phyloP scores from a whole-genome alignment of 1,284 basidiomycete genomes.

The Takashimella tepidaria region DNA sequence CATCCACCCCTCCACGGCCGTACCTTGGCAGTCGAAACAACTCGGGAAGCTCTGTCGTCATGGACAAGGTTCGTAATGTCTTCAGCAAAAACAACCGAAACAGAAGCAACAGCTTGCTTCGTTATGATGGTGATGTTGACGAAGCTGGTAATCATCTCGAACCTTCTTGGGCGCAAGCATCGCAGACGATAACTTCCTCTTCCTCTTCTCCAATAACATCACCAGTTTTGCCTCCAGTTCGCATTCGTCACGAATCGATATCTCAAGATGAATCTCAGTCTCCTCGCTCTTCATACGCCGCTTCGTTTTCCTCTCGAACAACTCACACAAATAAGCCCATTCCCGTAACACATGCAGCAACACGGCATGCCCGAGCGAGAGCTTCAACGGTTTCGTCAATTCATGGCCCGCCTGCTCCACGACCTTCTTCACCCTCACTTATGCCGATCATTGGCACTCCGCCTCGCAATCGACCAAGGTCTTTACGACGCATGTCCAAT shows the following conservation, averaged over 20 bases:
- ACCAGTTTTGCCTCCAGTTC: constrained; percentile 13
- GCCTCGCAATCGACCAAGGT: constrained; percentile 33
- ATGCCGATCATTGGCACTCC: constrained; percentile 31
- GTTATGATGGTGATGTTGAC: constrained; percentile 25
- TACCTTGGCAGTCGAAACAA: constrained; percentile 28
- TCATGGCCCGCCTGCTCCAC: constrained; percentile 3
- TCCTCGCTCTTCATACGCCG: constrained; percentile 29
- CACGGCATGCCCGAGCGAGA: constrained; percentile 16
- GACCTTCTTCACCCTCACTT: constrained; percentile 17
- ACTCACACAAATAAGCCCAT: neutral
- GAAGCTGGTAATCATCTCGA: constrained; percentile 11
- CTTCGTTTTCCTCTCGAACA: constrained; percentile 13
- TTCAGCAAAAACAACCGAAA: constrained; percentile 29
- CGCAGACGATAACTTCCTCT: constrained; percentile 23
- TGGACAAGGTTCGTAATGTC: constrained; percentile 36
- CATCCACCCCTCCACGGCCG: constrained; percentile 18
- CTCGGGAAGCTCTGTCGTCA: constrained; percentile 38
- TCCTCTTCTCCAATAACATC: constrained; percentile 28
- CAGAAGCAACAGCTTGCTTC: constrained; percentile 31
- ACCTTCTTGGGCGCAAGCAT: neutral
- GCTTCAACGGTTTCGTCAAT: constrained; percentile 30
- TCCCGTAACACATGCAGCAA: neutral
- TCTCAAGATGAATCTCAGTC: constrained; percentile 11
- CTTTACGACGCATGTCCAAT: constrained; percentile 33
- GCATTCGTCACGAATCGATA: constrained; percentile 10